Evolutionary conservation across 2,329 filamentous ascomycete species (phyloP).

Genomic region (Colletotrichum simmondsii): DNA sequence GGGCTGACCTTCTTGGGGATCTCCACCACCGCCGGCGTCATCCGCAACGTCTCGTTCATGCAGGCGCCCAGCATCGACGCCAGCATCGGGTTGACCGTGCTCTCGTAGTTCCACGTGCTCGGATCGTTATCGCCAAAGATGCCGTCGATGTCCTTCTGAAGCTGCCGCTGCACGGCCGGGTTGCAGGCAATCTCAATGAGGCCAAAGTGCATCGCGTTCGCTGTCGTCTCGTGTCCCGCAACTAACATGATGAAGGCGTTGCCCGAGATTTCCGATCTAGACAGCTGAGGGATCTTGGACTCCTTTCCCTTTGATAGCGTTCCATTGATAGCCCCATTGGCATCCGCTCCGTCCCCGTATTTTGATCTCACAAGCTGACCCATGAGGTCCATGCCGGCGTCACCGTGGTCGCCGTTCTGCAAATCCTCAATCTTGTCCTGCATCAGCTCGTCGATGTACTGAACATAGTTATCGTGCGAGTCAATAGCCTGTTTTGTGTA

Average conservation of each 20-base stretch:
- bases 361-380: slow-evolving; percentile 59
- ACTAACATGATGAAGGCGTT: slow-evolving; percentile 77
- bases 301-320: slow-evolving; percentile 31
- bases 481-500: slow-evolving; percentile 61
- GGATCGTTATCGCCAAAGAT: slow-evolving; percentile 70
- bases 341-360: slow-evolving; percentile 42
- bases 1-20: slow-evolving; percentile 75
- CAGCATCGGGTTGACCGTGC: slow-evolving; percentile 72
- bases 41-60: slow-evolving; percentile 80
- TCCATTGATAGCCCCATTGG: slow-evolving; percentile 28
- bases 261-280: slow-evolving; percentile 74
- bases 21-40: slow-evolving; percentile 76
- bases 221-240: slow-evolving; percentile 85
- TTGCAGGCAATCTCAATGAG: slow-evolving; percentile 75
- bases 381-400: slow-evolving; percentile 64
- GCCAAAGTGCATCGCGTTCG: slow-evolving; percentile 79
- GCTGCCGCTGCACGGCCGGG: slow-evolving; percentile 68
- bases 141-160: slow-evolving; percentile 77
- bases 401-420: slow-evolving; percentile 45
- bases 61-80: slow-evolving; percentile 78
- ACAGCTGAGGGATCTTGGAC: slow-evolving; percentile 52
- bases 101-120: slow-evolving; percentile 77
- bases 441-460: slow-evolving; percentile 78
- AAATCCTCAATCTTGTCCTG: slow-evolving; percentile 65
- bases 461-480: slow-evolving; percentile 71